Base-by-base conservation (phyloP, 352 stramenopile species). In the Globisporangium megalacanthum region DNA sequence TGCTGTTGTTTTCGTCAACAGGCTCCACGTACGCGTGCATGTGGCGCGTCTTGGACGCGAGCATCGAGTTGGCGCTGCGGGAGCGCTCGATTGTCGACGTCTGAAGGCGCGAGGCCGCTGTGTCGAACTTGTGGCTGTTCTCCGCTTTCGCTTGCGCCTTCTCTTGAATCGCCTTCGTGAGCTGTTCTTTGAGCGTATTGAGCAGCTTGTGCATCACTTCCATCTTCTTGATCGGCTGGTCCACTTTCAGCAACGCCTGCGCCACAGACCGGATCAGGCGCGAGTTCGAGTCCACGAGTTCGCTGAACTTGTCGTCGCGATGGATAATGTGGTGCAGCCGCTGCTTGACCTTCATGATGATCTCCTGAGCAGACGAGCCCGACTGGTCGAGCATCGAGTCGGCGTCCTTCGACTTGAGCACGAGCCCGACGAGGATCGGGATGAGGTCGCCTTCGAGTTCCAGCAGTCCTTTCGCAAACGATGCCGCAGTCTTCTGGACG, bases 401-500 rank as follows among this genome's bases (percentile, higher is more conserved):
- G 6, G 83, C 86, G 41, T 94, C 83, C 52, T 95, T 94, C 4
- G 86, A 93, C 65, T 95, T 95, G 22, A 94, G 63, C 51, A 95
- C 86, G 33, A 98, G 77, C 0, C 89, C 96, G 5, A 98, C 97
- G 11, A 99, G 76, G 70, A 99, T 99, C 14, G 98, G 98, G 45
- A 98, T 98, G 52, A 99, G 89, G 52, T 99, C 96, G 31, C 97
- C 97, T 66, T 99, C 97, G 4, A 99, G 80, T 70, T 99, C 96
- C 35, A 99, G 69, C 63, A 99, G 71, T 15, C 97, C 86, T 71
- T 99, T 99, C 13, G 97, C 95, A 75, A 99, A 99, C 6, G 97
- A 97, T 15, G 98, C 97, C 0, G 97, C 98, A 10, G 97, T 99
- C 67, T 99, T 99, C 84, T 99, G 98, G 10, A 99, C 97, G 22